Base-by-base conservation (phyloP, 2,329 filamentous ascomycete genomes). In the Xylaria sp. region DNA sequence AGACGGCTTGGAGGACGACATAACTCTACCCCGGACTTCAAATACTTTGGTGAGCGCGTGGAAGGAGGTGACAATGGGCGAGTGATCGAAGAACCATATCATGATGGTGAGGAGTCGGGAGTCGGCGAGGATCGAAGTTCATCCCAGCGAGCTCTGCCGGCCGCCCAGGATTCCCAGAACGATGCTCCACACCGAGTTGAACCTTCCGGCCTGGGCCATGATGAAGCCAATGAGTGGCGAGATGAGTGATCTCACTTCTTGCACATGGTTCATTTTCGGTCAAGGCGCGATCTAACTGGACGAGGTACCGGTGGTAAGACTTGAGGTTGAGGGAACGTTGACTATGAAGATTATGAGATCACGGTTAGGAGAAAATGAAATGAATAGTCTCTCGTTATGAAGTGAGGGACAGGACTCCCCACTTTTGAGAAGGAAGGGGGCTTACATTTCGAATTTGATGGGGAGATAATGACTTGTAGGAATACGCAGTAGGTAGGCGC, bases 1-100 rank as follows among this genome's bases (percentile, higher is more conserved):
- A 47, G 60, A 47, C 59, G 65, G 7, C 69, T 67, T 2, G 59
- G 33, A 31, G 45, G 47, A 6, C 52, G 60, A 19, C 55, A 17
- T 4, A 23, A 42, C 8, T 31, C 46, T 2, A 37, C 51, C 35
- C 47, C 47, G 8, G 58, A 54, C 8, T 69, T 68, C 33, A 66
- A 53, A 40, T 65, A 40, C 7, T 14, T 67, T 12, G 15, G 42
- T 4, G 64, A 67, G 15, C 60, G 19, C 19, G 40, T 58, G 4
- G 64, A 58, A 31, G 43, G 57, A 4, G 52, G 59, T 4, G 46
- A 60, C 2, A 61, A 45, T n/a, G 67, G 60, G 15, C 62, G 68
- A 1, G 23, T 72, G 3, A 63, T 73, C 8, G 68, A 69, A 51
- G 64, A 40, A 12, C 55, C 47, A 5, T 67, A 67, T 52, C 54